Evolutionary conservation across 768 basidiomycete species (phyloP).

Genomic region (Pleurotus pulmonarius): DNA sequence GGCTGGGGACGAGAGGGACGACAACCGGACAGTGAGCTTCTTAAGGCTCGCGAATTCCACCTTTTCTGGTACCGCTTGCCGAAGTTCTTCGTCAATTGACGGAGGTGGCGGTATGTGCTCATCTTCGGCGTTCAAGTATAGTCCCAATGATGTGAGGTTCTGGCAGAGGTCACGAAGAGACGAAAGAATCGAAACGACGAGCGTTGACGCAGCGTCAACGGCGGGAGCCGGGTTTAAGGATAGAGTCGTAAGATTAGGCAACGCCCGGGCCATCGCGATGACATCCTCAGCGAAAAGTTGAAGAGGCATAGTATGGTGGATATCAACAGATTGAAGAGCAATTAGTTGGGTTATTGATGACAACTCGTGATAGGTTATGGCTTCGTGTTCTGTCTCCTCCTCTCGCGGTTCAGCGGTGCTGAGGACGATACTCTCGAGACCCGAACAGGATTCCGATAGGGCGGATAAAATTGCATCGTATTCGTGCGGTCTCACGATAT

Average conservation of each 20-base stretch:
- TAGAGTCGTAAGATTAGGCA: not conserved
- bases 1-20: not conserved
- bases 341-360: not conserved
- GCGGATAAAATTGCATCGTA: too few relatives aligned
- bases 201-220: not conserved
- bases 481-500: too few relatives aligned
- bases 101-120: not conserved
- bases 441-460: not conserved
- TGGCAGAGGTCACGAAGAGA: not conserved
- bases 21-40: not conserved
- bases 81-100: too few relatives aligned
- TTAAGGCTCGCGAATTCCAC: not conserved
- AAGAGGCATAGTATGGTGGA: not conserved
- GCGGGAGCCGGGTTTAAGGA: not conserved
- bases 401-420: not conserved
- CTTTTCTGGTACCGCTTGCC: too few relatives aligned
- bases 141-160: not conserved
- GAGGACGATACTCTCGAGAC: not conserved
- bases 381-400: not conserved
- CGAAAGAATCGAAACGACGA: not conserved
- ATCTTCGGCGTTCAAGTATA: not conserved
- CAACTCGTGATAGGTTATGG: not conserved
- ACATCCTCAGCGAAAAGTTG: not conserved
- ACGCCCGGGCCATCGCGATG: not conserved
- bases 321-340: not conserved